Evolutionary conservation across 1,139 yeast species (phyloP).

Genomic region (Hyphopichia fennica): DNA sequence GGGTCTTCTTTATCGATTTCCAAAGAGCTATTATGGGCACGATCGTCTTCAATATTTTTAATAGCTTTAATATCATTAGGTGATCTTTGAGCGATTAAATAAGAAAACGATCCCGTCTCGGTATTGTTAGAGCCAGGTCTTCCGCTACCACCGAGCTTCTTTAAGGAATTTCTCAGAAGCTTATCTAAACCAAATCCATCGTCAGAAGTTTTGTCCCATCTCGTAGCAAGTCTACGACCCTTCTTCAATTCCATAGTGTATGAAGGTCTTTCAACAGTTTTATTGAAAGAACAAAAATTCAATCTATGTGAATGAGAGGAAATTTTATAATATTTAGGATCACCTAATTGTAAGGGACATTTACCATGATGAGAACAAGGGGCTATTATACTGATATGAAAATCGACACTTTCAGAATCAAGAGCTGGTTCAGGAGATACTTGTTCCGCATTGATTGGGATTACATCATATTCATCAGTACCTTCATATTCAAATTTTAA

Average conservation of each 20-base stretch:
- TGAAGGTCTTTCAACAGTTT: slow-evolving; percentile 73
- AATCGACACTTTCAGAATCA: slow-evolving; percentile 35
- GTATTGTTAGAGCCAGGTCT: slow-evolving; percentile 70
- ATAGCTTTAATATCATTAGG: slow-evolving; percentile 33
- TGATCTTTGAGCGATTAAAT: slow-evolving; percentile 70
- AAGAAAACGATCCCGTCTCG: slow-evolving; percentile 76
- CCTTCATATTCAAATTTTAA: slow-evolving; percentile 51
- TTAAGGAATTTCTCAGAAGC: slow-evolving; percentile 24
- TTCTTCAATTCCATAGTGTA: slow-evolving; percentile 78
- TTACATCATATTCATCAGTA: slow-evolving; percentile 39
- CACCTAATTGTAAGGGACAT: slow-evolving; percentile 83
- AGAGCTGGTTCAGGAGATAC: slow-evolving; percentile 3
- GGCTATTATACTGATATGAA: slow-evolving; percentile 67
- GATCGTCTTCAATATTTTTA: slow-evolving; percentile 31
- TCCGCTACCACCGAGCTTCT: slow-evolving; percentile 59
- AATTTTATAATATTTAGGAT: slow-evolving; percentile 63
- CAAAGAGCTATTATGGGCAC: slow-evolving; percentile 27
- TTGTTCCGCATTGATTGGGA: slow-evolving; percentile 17
- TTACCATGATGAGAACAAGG: slow-evolving; percentile 89
- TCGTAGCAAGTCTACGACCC: slow-evolving; percentile 71
- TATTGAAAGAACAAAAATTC: slow-evolving; percentile 75
- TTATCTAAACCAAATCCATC: slow-evolving; percentile 52
- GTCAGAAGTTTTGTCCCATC: slow-evolving; percentile 62
- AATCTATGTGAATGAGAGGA: slow-evolving; percentile 62
- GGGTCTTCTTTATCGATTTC: slow-evolving; percentile 26